Percentiles rank a stretch among this genome's conserved stretches.
Evolutionary conservation across 805 yeast species (phyloP).

Genomic region (Metschnikowia gelsemii): DNA sequence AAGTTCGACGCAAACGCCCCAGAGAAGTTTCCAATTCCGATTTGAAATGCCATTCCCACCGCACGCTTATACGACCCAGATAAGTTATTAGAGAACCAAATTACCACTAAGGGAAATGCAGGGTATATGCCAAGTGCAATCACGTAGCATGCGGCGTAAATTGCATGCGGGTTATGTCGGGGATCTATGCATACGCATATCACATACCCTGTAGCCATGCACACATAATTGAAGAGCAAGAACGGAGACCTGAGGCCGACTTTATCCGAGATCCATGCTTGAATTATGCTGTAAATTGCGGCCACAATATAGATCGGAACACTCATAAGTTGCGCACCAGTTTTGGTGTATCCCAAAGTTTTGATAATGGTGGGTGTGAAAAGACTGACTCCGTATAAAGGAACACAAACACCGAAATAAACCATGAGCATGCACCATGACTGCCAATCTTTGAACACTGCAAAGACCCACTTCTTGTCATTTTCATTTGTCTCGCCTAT

Average conservation of each 20-base stretch:
- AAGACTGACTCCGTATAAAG: slow-evolving; percentile 40
- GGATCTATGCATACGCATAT: slow-evolving; percentile 29
- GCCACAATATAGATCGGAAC: slow-evolving; percentile 44
- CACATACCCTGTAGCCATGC: slow-evolving; percentile 34
- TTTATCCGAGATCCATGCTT: slow-evolving; percentile 27
- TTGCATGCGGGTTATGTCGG: slow-evolving; percentile 22
- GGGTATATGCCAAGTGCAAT: slow-evolving; percentile 32
- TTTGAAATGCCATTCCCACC: slow-evolving; percentile 40
- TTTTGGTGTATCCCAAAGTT: slow-evolving; percentile 43
- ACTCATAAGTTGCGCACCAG: slow-evolving; percentile 44
- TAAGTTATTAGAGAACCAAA: slow-evolving; percentile 39
- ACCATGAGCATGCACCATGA: slow-evolving; percentile 27
- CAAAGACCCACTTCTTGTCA: slow-evolving; percentile 18
- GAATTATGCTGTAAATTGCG: slow-evolving; percentile 28
- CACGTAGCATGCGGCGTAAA: slow-evolving; percentile 32
- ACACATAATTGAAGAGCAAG: slow-evolving; percentile 22
- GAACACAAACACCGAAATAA: slow-evolving; percentile 31
- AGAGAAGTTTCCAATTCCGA: slow-evolving; percentile 39
- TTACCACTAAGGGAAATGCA: slow-evolving; percentile 30
- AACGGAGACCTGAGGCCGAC: slow-evolving; percentile 33
- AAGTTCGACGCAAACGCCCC: slow-evolving; percentile 38
- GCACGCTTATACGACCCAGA: slow-evolving; percentile 38
- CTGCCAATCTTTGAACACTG: slow-evolving; percentile 31
- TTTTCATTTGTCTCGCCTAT: slow-evolving; percentile 17
- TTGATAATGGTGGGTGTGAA: slow-evolving; percentile 47